Percentiles rank a stretch among this genome's conserved stretches.
These are phyloP conservation scores for Populus trichocarpa DNA, from an alignment of 441 rosid genomes.

Conservation along the genomic window DNA sequence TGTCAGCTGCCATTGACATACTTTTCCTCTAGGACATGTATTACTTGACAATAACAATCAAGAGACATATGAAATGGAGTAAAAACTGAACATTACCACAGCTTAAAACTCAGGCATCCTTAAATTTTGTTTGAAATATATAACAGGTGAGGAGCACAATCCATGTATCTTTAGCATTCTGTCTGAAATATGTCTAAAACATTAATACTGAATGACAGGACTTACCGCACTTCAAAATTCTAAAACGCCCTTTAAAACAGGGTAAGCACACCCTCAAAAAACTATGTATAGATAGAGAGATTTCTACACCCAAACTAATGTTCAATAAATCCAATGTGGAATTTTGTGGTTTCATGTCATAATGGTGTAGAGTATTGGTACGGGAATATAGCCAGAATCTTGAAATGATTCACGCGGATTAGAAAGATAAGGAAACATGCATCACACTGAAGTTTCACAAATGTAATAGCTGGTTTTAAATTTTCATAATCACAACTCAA, in stretches of 20 bases:
- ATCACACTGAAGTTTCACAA: background rate
- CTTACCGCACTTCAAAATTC: background rate
- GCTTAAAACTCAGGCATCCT: background rate
- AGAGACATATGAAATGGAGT: background rate
- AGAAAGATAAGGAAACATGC: background rate
- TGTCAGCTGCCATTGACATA: background rate
- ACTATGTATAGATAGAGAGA: background rate
- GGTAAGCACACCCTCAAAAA: background rate
- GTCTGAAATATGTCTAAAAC: background rate
- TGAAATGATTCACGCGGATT: background rate
- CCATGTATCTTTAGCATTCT: background rate
- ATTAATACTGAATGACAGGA: background rate
- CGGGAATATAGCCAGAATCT: background rate
- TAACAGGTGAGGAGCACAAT: background rate
- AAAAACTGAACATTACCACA: background rate
- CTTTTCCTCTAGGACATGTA: background rate
- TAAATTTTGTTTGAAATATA: background rate
- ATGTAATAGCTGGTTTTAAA: background rate
- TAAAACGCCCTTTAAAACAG: background rate
- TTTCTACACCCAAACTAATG: background rate
- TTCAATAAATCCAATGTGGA: background rate
- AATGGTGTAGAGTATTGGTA: background rate
- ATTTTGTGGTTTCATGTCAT: background rate
- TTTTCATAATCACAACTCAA: background rate
- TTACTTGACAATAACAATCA: background rate